Conservation (phyloP, 139 green algal genomes). For the Micromonas pusilla region DNA sequence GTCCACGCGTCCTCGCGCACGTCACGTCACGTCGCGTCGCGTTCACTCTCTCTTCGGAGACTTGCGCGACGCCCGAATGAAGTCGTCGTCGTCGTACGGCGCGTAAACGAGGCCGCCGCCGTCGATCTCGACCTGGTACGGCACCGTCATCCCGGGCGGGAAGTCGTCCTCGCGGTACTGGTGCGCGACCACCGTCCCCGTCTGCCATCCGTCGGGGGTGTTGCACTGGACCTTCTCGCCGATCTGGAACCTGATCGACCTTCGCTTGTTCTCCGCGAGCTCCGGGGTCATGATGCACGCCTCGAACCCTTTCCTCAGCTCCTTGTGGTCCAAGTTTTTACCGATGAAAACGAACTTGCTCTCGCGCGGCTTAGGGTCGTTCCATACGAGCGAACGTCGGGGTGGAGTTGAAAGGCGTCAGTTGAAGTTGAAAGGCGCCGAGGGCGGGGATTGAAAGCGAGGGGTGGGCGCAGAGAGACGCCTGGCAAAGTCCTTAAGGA, state of each 20-base stretch:
- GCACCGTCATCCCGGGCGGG: conserved; percentile 13
- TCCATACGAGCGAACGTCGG: too few species aligned
- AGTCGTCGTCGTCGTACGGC: background rate
- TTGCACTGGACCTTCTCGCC: conserved; percentile 28
- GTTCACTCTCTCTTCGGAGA: too few species aligned
- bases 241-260: conserved; percentile 22
- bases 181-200: conserved; percentile 12
- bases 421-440: too few species aligned
- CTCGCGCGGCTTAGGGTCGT: conserved; percentile 47
- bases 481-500: too few species aligned
- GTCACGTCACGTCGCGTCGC: too few species aligned
- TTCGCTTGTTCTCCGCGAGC: conserved; percentile 19
- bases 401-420: too few species aligned
- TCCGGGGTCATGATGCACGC: conserved; percentile 52
- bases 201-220: conserved; percentile 7
- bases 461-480: too few species aligned
- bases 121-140: conserved; percentile 31
- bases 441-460: too few species aligned
- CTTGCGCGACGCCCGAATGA: background rate
- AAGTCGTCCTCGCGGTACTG: conserved; percentile 18
- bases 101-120: background rate
- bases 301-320: conserved; percentile 64
- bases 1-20: too few species aligned
- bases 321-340: conserved; percentile 69
- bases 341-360: conserved; percentile 85